Conservation (phyloP, 345 rosid species). For the Syzygium grande region DNA sequence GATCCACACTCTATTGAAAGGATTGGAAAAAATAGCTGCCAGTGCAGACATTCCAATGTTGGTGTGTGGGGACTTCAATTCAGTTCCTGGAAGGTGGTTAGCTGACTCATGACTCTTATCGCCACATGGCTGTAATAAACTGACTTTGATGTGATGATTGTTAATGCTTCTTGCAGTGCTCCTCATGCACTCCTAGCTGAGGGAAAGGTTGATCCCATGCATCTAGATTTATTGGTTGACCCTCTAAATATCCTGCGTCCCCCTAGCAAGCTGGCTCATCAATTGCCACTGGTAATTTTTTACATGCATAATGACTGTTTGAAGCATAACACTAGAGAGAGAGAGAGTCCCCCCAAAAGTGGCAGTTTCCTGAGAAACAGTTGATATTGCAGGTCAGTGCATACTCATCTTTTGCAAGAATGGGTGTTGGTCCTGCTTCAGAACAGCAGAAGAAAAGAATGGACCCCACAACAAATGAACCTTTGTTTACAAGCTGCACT, state of each 20-base stretch:
- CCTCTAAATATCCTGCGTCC: slow-evolving; percentile 90
- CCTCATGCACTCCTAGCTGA: slow-evolving; percentile 93
- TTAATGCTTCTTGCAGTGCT: slow-evolving; percentile 47
- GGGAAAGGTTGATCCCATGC: slow-evolving; percentile 84
- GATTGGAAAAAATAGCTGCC: slow-evolving; percentile 27
- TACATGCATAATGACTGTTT: background rate
- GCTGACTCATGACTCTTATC: background rate
- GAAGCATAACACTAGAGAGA: background rate
- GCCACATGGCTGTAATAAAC: background rate
- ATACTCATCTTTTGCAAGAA: slow-evolving; percentile 76
- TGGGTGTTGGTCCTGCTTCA: slow-evolving; percentile 39
- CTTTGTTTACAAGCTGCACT: slow-evolving; percentile 89
- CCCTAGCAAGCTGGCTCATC: slow-evolving; percentile 83
- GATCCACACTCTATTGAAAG: slow-evolving; percentile 23
- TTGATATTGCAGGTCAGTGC: slow-evolving; percentile 77
- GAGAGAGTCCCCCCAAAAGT: background rate
- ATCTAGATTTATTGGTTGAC: slow-evolving; percentile 75
- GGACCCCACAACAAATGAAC: slow-evolving; percentile 84
- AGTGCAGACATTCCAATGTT: slow-evolving; percentile 23
- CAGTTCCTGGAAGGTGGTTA: slow-evolving; percentile 27
- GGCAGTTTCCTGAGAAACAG: background rate
- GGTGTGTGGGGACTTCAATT: slow-evolving; percentile 35
- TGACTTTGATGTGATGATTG: background rate
- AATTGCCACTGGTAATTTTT: slow-evolving; percentile 73
- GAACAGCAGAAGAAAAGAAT: slow-evolving; percentile 84